Evolutionary conservation across 176 grass and related monocot species (phyloP).

Genomic region (Carex scoparia): DNA sequence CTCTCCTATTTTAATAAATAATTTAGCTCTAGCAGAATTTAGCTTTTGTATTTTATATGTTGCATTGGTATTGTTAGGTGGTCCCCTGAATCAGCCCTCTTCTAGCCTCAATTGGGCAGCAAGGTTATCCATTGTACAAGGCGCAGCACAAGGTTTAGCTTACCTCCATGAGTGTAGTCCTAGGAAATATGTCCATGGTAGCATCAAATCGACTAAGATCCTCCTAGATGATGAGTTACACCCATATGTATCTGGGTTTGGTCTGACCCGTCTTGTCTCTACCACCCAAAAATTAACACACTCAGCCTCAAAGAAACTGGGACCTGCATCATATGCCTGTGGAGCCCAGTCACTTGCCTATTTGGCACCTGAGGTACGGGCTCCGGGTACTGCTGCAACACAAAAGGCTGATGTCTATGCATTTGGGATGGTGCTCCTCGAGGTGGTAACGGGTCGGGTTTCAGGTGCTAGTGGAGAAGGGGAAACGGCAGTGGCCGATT

Average conservation of each 20-base stretch:
- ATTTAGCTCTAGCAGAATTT: not conserved
- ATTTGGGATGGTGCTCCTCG: conserved; percentile 82
- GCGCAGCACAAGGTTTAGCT: conserved; percentile 55
- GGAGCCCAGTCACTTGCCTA: conserved; percentile 38
- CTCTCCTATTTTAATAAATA: not conserved
- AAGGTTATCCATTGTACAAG: conserved; percentile 73
- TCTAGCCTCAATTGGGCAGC: conserved; percentile 55
- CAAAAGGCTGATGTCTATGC: conserved; percentile 93
- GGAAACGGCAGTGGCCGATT: conserved; percentile 19
- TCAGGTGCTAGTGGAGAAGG: conserved; percentile 47
- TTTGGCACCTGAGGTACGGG: conserved; percentile 64
- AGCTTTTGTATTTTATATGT: not conserved
- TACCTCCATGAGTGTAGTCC: conserved; percentile 91
- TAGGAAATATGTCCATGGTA: conserved; percentile 81
- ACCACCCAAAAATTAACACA: conserved; percentile 47
- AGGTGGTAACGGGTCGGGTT: conserved; percentile 72
- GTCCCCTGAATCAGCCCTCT: conserved; percentile 40
- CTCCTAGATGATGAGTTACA: conserved; percentile 82
- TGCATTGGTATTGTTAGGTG: conserved; percentile 37
- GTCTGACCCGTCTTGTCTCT: conserved; percentile 69
- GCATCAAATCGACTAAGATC: conserved; percentile 84
- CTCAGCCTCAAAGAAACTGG: conserved; percentile 47
- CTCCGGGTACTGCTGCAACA: conserved; percentile 36
- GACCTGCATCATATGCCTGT: conserved; percentile 31
- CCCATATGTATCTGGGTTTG: conserved; percentile 79